Evolutionary conservation across 228 moss, liverwort and hornwort species (phyloP).

Genomic region (Sphagnum magellanicum): DNA sequence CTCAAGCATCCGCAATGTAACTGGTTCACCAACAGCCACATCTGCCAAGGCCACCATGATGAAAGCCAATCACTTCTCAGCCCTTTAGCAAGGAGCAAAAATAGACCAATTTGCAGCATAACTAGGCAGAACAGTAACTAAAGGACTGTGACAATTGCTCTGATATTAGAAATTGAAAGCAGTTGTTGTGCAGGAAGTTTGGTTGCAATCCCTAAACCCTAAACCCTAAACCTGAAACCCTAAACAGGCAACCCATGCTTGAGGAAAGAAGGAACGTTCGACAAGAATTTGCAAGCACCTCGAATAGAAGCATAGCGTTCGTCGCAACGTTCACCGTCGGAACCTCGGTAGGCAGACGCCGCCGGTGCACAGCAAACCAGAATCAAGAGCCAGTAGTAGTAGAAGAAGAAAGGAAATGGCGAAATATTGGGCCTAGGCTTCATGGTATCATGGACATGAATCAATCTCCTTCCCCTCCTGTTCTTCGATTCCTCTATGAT

Average conservation of each 20-base stretch:
- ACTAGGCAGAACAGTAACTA: neutral
- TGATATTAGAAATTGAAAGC: neutral
- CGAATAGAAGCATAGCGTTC: no score
- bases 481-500: no score
- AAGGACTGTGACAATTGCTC: neutral
- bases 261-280: neutral
- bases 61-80: neutral
- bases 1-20: slow-evolving; percentile 49
- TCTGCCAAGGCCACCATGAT: slow-evolving; percentile 29
- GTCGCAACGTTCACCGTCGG: no score
- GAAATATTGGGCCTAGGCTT: slow-evolving; percentile 2
- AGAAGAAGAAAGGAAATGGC: neutral
- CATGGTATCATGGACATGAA: slow-evolving; percentile 7
- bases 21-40: slow-evolving; percentile 61
- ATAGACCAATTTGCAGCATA: no score
- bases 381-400: neutral
- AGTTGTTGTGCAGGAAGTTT: neutral
- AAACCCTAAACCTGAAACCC: neutral
- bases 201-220: neutral
- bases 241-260: neutral
- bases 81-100: neutral
- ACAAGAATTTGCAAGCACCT: neutral
- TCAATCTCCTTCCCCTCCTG: neutral
- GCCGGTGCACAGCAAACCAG: neutral
- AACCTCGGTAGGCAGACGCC: neutral